These are phyloP conservation scores for Akanthomyces lecanii DNA, from an alignment of 2,329 filamentous ascomycete genomes.

Conservation along the genomic window DNA sequence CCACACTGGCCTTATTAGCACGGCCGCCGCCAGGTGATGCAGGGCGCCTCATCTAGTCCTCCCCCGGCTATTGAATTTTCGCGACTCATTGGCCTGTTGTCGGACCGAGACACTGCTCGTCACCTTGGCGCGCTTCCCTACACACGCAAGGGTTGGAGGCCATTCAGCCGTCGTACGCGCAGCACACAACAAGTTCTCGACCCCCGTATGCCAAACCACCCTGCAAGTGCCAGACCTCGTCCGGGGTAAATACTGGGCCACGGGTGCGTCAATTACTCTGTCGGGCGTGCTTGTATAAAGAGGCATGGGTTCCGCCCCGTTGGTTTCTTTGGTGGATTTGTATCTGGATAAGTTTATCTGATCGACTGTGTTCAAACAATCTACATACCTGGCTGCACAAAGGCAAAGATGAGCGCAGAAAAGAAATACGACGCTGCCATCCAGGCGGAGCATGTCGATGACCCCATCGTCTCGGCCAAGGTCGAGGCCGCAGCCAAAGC, in stretches of 20 bases:
- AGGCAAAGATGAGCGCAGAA: background rate
- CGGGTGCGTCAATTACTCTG: background rate
- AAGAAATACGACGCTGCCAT: slow-evolving; percentile 1
- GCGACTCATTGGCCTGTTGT: background rate
- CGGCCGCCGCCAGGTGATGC: no score
- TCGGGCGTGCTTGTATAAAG: background rate
- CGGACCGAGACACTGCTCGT: background rate
- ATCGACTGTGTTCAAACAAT: no score
- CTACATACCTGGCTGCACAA: background rate
- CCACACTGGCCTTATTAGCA: background rate
- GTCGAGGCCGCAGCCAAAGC: slow-evolving; percentile 12
- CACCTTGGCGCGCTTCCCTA: background rate
- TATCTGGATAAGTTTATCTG: background rate
- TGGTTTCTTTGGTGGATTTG: background rate
- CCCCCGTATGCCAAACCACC: background rate
- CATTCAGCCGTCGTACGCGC: background rate
- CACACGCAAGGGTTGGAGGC: background rate
- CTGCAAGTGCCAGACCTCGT: background rate
- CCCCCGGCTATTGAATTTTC: background rate
- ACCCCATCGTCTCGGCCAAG: background rate
- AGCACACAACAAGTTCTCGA: background rate
- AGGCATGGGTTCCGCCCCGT: background rate
- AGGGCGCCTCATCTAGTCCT: background rate
- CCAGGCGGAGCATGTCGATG: slow-evolving; percentile 3
- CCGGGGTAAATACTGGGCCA: background rate